Conservation (phyloP, 108 stramenopile genomes). For the Cyclostephanos tholiformis region DNA sequence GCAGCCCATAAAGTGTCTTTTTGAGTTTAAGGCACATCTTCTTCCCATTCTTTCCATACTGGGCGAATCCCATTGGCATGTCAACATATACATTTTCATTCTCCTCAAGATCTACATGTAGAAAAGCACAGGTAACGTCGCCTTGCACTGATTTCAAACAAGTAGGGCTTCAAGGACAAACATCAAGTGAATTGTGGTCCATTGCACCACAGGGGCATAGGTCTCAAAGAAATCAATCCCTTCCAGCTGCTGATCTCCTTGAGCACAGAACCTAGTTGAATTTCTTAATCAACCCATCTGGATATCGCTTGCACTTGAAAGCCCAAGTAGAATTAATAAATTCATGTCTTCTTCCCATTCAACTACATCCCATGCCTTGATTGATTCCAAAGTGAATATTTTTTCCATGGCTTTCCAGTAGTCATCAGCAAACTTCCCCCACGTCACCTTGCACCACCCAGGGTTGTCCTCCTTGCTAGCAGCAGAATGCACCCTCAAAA, state of each 20-base stretch:
- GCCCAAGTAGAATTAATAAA: constrained; percentile 25
- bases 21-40: too few relatives aligned
- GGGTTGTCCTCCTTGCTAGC: too few relatives aligned
- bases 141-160: constrained; percentile 45
- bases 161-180: constrained; percentile 29
- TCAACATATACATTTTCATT: constrained; percentile 3
- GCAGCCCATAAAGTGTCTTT: too few relatives aligned
- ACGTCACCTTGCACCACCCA: too few relatives aligned
- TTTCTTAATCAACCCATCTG: constrained; percentile 45
- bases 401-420: too few relatives aligned
- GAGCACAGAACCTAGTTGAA: constrained; percentile 59
- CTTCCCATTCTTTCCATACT: too few relatives aligned
- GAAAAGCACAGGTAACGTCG: constrained; percentile 48
- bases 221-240: constrained; percentile 62
- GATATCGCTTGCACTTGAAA: constrained; percentile 34
- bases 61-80: too few relatives aligned
- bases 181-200: constrained; percentile 47
- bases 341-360: too few relatives aligned
- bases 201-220: constrained; percentile 55
- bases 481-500: too few relatives aligned
- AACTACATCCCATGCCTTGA: too few relatives aligned
- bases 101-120: constrained; percentile 37
- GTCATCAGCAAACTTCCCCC: too few relatives aligned
- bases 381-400: too few relatives aligned
- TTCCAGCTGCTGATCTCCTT: constrained; percentile 56